Evolutionary conservation across 2,329 filamentous ascomycete species (phyloP).

Genomic region (Alternaria postmessia): DNA sequence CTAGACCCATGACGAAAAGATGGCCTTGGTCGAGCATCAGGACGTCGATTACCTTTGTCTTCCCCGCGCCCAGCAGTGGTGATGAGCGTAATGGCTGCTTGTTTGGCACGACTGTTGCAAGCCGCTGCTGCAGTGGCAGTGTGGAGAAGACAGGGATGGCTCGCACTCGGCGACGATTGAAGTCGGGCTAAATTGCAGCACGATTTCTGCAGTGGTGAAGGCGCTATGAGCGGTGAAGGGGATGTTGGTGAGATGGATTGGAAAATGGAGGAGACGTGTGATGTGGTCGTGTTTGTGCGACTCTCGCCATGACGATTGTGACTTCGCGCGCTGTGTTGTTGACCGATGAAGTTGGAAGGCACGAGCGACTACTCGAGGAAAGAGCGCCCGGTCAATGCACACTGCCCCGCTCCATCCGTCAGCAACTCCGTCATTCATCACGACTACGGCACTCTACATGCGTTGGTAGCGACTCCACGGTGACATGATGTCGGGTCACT

Average conservation of each 20-base stretch:
- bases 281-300: constrained; percentile 29
- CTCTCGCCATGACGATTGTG: constrained; percentile 20
- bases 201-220: constrained; percentile 12
- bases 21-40: background rate
- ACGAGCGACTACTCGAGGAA: constrained; percentile 23
- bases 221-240: constrained; percentile 2
- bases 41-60: background rate
- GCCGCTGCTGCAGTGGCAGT: constrained; percentile 21
- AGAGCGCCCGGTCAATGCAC: constrained; percentile 28
- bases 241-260: constrained; percentile 17
- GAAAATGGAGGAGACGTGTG: constrained; percentile 5
- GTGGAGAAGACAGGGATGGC: constrained; percentile 29
- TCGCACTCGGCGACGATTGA: constrained; percentile 10
- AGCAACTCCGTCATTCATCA: constrained; percentile 12
- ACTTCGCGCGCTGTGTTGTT: constrained; percentile 23
- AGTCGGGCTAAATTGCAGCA: constrained; percentile 19
- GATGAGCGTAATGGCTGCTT: constrained; percentile 12
- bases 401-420: constrained; percentile 17
- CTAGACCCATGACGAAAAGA: constrained; percentile 15
- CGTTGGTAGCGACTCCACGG: constrained; percentile 5
- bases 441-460: constrained; percentile 4
- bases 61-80: constrained; percentile 14
- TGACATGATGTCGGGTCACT: background rate
- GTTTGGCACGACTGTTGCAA: constrained; percentile 13
- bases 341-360: constrained; percentile 27